Base-by-base conservation (phyloP, 208 protist species). In the Wallacemonas sp. region DNA sequence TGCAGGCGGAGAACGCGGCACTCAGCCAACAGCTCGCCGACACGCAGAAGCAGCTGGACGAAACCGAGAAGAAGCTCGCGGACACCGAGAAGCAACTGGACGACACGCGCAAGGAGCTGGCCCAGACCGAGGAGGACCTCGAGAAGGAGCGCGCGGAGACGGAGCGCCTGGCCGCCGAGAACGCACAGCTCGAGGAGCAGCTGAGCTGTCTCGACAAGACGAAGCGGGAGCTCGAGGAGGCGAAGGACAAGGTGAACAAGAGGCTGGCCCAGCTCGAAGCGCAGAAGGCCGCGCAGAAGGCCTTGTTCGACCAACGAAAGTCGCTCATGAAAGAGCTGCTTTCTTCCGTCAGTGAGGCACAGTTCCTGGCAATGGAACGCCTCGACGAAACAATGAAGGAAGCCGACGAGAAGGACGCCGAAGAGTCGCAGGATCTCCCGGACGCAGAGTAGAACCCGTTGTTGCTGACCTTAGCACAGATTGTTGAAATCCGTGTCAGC, bases 91-190 rank as follows among this genome's bases (percentile, higher is more conserved):
- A 55, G 48, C 48, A 55, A 23, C 48, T 55, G 48, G 48, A 44
- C 0, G n/a, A 59, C 52, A 23, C 20, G 0, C 2, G 20, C 5
- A 59, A 59, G 52, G 38, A 59, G 4, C 31, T 68, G 32, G 32
- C 50, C 11, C 50, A 76, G 48, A 61, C 39, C 29, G 36, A 65
- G 57, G 29, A 67, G 23, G 50, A 61, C 11, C 54, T 72, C 11
- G 59, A 74, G 41, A 59, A 59, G 52, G 52, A 59, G 52, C 52
- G 52, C 22, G 52, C 52, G 31, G 52, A 59, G 31, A 41, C 54
- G 44, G 52, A 59, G n/a, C 52, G 52, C 8, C 52, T 59, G 10
- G 52, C 25, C n/a, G 33, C 62, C 29, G 57, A 70, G 32, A 45
- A 54, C 10, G 39, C 42, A 23, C 48, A 11, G 22, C 20, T 10